A percentile compares a stretch with the other conserved stretches of the same genome.
Evolutionary conservation across 2,329 filamentous ascomycete genomes (phyloP).

Genomic region (Dactylellina haptotyla): DNA sequence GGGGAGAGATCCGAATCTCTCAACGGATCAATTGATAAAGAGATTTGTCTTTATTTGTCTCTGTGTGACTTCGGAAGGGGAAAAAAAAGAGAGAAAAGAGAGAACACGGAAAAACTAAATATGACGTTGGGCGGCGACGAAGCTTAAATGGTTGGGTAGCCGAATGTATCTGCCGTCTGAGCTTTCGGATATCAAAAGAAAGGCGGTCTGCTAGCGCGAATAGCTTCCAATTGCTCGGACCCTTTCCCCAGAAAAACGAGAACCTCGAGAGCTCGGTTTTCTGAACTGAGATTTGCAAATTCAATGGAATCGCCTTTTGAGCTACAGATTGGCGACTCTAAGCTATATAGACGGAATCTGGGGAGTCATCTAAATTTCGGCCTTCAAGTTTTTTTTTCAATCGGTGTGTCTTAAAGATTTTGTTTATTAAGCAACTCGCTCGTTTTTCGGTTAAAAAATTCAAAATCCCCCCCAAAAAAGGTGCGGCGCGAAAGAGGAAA

Average conservation of each 20-base stretch:
- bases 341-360: background rate
- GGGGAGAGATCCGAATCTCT: background rate
- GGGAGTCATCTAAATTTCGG: background rate
- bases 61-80: background rate
- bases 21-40: background rate
- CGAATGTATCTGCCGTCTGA: slow-evolving; percentile 46
- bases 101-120: background rate
- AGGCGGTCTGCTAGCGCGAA: background rate
- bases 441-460: slow-evolving; percentile 30
- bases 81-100: background rate
- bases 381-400: background rate
- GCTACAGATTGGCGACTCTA: too few relatives aligned
- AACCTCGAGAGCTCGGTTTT: slow-evolving; percentile 10
- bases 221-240: slow-evolving; percentile 11
- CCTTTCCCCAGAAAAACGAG: slow-evolving; percentile 11
- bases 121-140: slow-evolving; percentile 43
- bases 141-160: slow-evolving; percentile 32
- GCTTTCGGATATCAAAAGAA: slow-evolving; percentile 34
- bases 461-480: too few relatives aligned
- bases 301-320: background rate
- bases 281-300: background rate
- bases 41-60: background rate
- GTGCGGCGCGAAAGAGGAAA: background rate
- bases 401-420: background rate
- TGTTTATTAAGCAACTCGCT: slow-evolving; percentile 40